These are phyloP conservation scores for Auricularia sp. DNA, from an alignment of 768 basidiomycete genomes.

Conservation along the genomic window DNA sequence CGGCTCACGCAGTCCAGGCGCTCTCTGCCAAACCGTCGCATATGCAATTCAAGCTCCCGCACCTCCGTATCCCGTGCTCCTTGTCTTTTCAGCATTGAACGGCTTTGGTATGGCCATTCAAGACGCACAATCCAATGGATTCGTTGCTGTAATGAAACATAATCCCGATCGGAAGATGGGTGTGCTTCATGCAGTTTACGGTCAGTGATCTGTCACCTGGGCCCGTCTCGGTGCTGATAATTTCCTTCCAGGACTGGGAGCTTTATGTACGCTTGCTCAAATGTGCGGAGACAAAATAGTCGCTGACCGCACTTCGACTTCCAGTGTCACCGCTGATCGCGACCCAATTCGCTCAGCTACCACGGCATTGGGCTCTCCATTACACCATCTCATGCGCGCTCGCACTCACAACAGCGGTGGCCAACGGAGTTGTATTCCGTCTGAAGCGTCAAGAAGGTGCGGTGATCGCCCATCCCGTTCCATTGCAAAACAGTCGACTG, in stretches of 20 bases:
- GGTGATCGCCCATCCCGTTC: background rate
- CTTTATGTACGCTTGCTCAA: slow-evolving; percentile 22
- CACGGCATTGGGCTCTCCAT: slow-evolving; percentile 61
- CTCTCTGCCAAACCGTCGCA: slow-evolving; percentile 20
- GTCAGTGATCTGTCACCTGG: slow-evolving; percentile 1
- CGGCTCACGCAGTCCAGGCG: slow-evolving; percentile 12
- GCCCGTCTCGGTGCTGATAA: background rate
- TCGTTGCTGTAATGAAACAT: slow-evolving; percentile 30
- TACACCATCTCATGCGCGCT: slow-evolving; percentile 62
- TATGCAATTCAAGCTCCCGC: slow-evolving; percentile 30
- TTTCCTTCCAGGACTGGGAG: slow-evolving; percentile 23
- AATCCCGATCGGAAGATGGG: slow-evolving; percentile 32
- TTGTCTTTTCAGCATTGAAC: slow-evolving; percentile 31
- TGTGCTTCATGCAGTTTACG: slow-evolving; percentile 28
- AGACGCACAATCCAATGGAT: slow-evolving; percentile 41
- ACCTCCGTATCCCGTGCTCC: slow-evolving; percentile 36
- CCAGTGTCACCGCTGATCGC: slow-evolving; percentile 48
- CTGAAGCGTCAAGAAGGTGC: slow-evolving; percentile 48
- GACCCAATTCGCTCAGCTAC: slow-evolving; percentile 64
- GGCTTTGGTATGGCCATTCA: slow-evolving; percentile 36
- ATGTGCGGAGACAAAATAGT: background rate
- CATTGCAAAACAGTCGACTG: background rate
- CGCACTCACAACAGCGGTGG: slow-evolving; percentile 42
- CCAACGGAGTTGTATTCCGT: slow-evolving; percentile 52
- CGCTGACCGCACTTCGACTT: background rate